Conservation (phyloP, 1,284 basidiomycete genomes). For the Sutorius eximius region DNA sequence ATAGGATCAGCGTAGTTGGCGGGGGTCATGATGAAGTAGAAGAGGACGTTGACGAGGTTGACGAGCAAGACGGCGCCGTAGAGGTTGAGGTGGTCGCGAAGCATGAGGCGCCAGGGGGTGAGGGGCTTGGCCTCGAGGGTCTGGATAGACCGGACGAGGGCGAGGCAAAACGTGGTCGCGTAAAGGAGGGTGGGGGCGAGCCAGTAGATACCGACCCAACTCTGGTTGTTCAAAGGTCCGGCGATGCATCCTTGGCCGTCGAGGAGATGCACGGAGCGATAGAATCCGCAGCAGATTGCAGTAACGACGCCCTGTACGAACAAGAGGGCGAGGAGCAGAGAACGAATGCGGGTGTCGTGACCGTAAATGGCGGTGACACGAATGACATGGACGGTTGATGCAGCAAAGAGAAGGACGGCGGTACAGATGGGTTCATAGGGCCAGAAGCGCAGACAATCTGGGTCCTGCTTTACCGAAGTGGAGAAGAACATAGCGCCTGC, state of each 20-base stretch:
- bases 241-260: conserved; percentile 80
- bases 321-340: conserved; percentile 56
- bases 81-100: conserved; percentile 80
- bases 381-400: conserved; percentile 42
- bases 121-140: conserved; percentile 61
- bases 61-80: conserved; percentile 76
- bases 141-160: conserved; percentile 59
- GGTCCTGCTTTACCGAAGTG: conserved; percentile 55
- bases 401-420: conserved; percentile 67
- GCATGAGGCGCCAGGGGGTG: conserved; percentile 78
- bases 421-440: conserved; percentile 83
- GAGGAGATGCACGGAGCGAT: conserved; percentile 65
- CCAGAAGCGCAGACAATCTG: conserved; percentile 66
- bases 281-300: conserved; percentile 72
- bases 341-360: conserved; percentile 54
- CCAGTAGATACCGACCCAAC: conserved; percentile 84
- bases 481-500: conserved; percentile 80
- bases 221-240: conserved; percentile 59
- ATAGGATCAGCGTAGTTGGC: conserved; percentile 62
- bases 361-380: conserved; percentile 62
- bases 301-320: conserved; percentile 68
- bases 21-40: conserved; percentile 77
- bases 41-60: conserved; percentile 75
- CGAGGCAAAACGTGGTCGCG: conserved; percentile 50
- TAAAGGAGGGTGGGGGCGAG: conserved; percentile 70